These are phyloP conservation scores for Rhododendron simsii DNA, from an alignment of 148 eudicot genomes.

Conservation along the genomic window DNA sequence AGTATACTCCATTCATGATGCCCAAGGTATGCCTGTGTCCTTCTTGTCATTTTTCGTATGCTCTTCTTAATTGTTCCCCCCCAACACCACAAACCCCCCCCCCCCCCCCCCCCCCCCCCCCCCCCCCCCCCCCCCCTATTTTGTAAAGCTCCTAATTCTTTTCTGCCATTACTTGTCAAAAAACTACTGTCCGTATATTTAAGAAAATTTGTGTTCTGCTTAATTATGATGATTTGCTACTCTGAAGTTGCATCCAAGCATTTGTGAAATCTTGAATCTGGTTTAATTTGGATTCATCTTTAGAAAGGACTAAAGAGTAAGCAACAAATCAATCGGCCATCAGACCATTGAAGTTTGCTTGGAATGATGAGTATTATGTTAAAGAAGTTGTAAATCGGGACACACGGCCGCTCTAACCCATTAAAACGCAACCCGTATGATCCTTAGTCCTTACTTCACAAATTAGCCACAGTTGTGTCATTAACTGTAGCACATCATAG, in stretches of 20 bases:
- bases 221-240: not conserved
- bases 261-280: not conserved
- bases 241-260: not conserved
- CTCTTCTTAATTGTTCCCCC: not conserved
- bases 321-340: not conserved
- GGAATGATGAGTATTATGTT: not conserved
- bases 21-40: not conserved
- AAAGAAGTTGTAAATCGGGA: not conserved
- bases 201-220: not conserved
- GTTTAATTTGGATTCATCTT: not conserved
- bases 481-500: not conserved
- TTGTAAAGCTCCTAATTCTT: not conserved
- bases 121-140: not conserved
- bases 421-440: not conserved
- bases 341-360: not conserved
- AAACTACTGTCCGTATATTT: not conserved
- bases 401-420: not conserved
- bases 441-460: not conserved
- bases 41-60: not conserved
- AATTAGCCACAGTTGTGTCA: not conserved
- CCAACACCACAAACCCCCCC: too few species aligned
- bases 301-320: not conserved
- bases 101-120: too few species aligned
- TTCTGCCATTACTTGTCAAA: not conserved
- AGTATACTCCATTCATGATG: not conserved